Conservation (phyloP, 306 rosid species). For the Pueraria montana region DNA sequence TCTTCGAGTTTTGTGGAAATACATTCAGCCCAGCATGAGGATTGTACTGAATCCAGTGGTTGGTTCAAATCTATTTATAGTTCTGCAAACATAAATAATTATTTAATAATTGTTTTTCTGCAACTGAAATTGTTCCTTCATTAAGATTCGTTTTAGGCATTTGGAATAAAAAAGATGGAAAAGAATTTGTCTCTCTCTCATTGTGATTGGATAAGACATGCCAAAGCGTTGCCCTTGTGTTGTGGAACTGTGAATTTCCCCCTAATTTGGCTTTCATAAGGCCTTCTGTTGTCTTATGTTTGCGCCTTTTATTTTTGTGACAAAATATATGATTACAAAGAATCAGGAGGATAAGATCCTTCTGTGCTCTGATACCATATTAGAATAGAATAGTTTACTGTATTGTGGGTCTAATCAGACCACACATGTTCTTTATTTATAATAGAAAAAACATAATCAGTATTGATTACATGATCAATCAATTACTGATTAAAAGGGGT, state of each 20-base stretch:
- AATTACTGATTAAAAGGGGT: too few species aligned
- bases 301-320: too few species aligned
- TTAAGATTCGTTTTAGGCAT: constrained; percentile 21
- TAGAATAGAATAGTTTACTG: too few species aligned
- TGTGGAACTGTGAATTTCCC: constrained; percentile 28
- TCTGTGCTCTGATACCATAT: too few species aligned
- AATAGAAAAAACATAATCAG: too few species aligned
- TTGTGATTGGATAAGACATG: constrained; percentile 24
- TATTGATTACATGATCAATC: too few species aligned
- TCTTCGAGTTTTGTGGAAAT: constrained; percentile 82
- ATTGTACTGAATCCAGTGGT: constrained; percentile 96
- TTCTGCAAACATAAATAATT: constrained; percentile 22
- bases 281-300: background rate
- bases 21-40: constrained; percentile 93
- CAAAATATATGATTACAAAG: too few species aligned
- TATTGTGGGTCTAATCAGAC: too few species aligned
- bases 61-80: constrained; percentile 47
- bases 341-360: too few species aligned
- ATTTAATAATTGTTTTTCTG: constrained; percentile 15
- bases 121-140: constrained; percentile 22
- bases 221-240: constrained; percentile 15
- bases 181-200: constrained; percentile 20
- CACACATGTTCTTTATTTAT: too few species aligned
- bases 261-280: constrained; percentile 3
- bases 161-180: constrained; percentile 12